Conservation (phyloP, 2,329 filamentous ascomycete genomes). For the Aspergillus calidoustus region DNA sequence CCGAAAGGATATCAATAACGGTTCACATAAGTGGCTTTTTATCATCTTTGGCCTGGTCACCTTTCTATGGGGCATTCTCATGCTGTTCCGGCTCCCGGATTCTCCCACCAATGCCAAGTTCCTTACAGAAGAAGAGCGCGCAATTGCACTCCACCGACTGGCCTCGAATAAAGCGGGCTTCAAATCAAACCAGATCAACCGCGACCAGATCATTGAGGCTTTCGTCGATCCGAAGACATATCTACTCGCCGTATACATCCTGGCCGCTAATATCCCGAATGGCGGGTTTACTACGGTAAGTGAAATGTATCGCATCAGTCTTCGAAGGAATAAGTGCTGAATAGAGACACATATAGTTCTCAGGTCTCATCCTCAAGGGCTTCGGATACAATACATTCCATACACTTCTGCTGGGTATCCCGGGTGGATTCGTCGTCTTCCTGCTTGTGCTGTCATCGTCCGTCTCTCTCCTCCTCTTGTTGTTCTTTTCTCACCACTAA, state of each 20-base stretch:
- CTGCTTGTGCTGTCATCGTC: not conserved
- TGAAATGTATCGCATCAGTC: not conserved
- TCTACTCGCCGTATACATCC: slow-evolving; percentile 32
- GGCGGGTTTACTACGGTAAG: not conserved
- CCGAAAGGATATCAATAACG: not conserved
- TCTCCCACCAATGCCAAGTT: slow-evolving; percentile 28
- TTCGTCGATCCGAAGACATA: slow-evolving; percentile 35
- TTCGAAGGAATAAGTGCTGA: no score
- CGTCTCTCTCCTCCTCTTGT: not conserved
- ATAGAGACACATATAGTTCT: not conserved
- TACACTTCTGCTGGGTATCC: not conserved
- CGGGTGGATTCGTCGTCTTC: not conserved
- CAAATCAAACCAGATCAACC: slow-evolving; percentile 49
- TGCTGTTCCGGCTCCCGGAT: slow-evolving; percentile 32
- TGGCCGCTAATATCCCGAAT: not conserved
- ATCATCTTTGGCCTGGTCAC: slow-evolving; percentile 35
- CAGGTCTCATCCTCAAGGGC: not conserved
- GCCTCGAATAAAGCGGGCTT: slow-evolving; percentile 31
- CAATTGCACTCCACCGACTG: slow-evolving; percentile 29
- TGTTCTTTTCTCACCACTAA: not conserved
- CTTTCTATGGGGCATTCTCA: slow-evolving; percentile 28
- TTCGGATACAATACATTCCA: not conserved
- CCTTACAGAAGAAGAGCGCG: slow-evolving; percentile 28
- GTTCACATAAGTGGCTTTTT: slow-evolving; percentile 19
- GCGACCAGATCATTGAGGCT: slow-evolving; percentile 37